Conservation (phyloP, 208 protist species). For the Zelonia costaricensis region DNA sequence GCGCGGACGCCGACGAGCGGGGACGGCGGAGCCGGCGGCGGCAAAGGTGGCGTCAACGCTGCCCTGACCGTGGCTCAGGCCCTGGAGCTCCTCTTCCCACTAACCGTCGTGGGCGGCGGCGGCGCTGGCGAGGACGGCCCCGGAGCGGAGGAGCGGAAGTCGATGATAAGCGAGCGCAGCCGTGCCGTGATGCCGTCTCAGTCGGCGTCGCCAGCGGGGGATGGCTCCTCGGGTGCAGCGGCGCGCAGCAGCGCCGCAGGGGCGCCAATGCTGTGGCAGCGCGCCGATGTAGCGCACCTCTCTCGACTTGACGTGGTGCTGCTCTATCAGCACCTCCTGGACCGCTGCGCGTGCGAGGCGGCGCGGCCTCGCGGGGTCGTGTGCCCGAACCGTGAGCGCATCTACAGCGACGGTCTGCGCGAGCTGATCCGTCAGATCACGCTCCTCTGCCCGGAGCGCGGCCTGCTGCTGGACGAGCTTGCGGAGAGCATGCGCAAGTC, state of each 20-base stretch:
- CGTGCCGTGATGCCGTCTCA: too few species aligned
- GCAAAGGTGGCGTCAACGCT: neutral
- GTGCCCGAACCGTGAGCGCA: slow-evolving; percentile 72
- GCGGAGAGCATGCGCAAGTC: slow-evolving; percentile 59
- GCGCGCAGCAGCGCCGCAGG: neutral
- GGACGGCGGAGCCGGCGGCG: too few species aligned
- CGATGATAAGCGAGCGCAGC: too few species aligned
- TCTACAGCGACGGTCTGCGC: slow-evolving; percentile 75
- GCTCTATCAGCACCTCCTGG: slow-evolving; percentile 75
- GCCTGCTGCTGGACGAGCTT: slow-evolving; percentile 75
- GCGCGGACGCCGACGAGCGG: neutral
- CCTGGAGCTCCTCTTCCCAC: slow-evolving; percentile 21
- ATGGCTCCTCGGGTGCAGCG: neutral
- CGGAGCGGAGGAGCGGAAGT: too few species aligned
- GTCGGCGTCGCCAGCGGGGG: too few species aligned
- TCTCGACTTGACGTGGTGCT: slow-evolving; percentile 70
- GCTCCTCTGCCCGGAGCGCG: slow-evolving; percentile 85
- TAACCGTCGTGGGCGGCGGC: neutral
- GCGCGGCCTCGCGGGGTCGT: slow-evolving; percentile 66
- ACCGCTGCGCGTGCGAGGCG: slow-evolving; percentile 55
- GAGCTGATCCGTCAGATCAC: slow-evolving; percentile 90
- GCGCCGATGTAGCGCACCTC: slow-evolving; percentile 47
- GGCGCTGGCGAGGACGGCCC: neutral
- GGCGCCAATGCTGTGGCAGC: slow-evolving; percentile 7
- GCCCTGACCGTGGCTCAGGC: slow-evolving; percentile 24